phyloP scores from a whole-genome alignment of 257 asterid species.

The Fraxinus excelsior region DNA sequence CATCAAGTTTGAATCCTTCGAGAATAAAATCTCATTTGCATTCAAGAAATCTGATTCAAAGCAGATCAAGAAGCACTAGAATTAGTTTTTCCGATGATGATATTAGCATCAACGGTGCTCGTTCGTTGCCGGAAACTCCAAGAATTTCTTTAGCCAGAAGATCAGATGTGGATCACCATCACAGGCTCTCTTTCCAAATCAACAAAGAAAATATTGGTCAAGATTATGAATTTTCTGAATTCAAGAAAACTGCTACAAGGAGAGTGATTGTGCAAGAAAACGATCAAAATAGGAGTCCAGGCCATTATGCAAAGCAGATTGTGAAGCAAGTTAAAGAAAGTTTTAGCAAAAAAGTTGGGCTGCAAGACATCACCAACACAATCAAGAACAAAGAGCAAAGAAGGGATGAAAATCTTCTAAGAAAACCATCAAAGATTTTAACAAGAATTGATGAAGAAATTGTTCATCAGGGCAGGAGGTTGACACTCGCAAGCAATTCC shows the following conservation, averaged over 20 bases:
- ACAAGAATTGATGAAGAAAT: conserved; percentile 24
- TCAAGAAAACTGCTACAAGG: conserved; percentile 25
- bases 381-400: conserved; percentile 31
- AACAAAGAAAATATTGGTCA: conserved; percentile 49
- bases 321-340: conserved; percentile 66
- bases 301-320: conserved; percentile 59
- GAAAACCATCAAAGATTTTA: conserved; percentile 11
- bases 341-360: conserved; percentile 58
- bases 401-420: conserved; percentile 48
- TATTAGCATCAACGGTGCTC: conserved; percentile 42
- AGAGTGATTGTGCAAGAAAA: conserved; percentile 22
- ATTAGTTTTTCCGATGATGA: conserved; percentile 39
- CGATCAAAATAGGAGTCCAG: conserved; percentile 44
- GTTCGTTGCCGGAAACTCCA: conserved; percentile 80
- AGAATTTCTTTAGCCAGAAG: conserved; percentile 56
- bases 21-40: conserved; percentile 24
- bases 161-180: conserved; percentile 64
- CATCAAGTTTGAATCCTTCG: conserved; percentile 18
- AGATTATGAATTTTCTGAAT: conserved; percentile 27
- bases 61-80: conserved; percentile 17
- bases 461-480: conserved; percentile 21
- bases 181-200: conserved; percentile 60
- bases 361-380: conserved; percentile 62
- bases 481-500: conserved; percentile 40
- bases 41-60: conserved; percentile 11